Conservation (phyloP, 495 filamentous ascomycete genomes). For the Halenospora varia region DNA sequence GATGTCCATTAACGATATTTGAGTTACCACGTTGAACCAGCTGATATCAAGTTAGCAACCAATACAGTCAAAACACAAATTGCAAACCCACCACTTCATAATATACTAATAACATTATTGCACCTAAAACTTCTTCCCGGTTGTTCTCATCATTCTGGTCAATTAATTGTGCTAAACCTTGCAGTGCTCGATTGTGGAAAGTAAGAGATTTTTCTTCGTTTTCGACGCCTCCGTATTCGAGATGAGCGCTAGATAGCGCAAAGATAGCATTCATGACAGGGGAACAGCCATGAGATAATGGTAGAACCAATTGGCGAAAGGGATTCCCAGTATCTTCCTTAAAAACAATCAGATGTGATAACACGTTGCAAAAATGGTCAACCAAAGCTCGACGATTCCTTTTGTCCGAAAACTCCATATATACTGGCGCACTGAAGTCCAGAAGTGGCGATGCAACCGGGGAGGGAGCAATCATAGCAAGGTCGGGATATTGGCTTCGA, state of each 20-base stretch:
- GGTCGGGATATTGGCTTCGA: conserved; percentile 23
- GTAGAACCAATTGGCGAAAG: conserved; percentile 57
- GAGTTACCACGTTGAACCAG: conserved; percentile 55
- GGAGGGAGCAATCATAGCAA: conserved; percentile 43
- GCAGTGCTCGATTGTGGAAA: conserved; percentile 55
- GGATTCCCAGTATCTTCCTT: conserved; percentile 60
- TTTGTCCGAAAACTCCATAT: conserved; percentile 50
- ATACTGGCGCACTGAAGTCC: conserved; percentile 48
- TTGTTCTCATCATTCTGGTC: conserved; percentile 45
- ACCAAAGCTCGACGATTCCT: conserved; percentile 51
- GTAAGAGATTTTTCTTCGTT: conserved; percentile 53
- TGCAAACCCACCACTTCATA: conserved; percentile 54
- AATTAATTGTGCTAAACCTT: conserved; percentile 53
- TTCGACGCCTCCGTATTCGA: conserved; percentile 52
- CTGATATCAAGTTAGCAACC: conserved; percentile 26
- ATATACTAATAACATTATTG: conserved; percentile 60
- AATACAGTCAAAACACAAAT: background rate
- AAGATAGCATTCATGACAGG: conserved; percentile 56
- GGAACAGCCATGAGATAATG: conserved; percentile 46
- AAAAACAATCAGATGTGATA: conserved; percentile 60
- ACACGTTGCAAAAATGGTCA: conserved; percentile 59
- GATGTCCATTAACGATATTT: conserved; percentile 54
- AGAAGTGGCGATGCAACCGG: conserved; percentile 40
- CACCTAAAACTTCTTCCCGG: conserved; percentile 54
- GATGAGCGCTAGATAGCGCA: conserved; percentile 53